A percentile compares a stretch with the other conserved stretches of the same genome.
phyloP scores from a whole-genome alignment of 1,284 basidiomycete species.

The Melampsora occidentalis region DNA sequence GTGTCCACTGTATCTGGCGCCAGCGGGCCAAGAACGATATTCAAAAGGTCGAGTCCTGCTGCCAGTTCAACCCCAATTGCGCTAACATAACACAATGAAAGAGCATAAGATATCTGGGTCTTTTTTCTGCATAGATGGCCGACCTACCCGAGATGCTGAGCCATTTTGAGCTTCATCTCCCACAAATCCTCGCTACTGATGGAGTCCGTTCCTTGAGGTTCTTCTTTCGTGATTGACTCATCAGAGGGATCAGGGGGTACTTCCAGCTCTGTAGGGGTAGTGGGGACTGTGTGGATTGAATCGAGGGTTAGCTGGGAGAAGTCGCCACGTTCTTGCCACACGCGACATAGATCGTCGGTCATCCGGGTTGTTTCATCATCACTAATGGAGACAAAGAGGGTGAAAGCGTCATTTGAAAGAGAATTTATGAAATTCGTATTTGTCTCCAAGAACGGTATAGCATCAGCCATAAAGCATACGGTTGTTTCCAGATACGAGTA shows the following conservation, averaged over 20 bases:
- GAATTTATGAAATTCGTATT: background rate
- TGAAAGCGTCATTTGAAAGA: background rate
- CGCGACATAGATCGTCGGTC: slow-evolving; percentile 16
- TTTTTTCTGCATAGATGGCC: background rate
- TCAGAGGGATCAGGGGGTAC: background rate
- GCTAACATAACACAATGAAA: slow-evolving; percentile 9
- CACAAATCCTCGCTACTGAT: slow-evolving; percentile 33
- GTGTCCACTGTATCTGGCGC: slow-evolving; percentile 39
- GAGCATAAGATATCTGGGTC: background rate
- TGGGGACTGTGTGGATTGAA: slow-evolving; percentile 7
- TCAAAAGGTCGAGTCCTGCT: slow-evolving; percentile 40
- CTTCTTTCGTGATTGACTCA: background rate
- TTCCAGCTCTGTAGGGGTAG: slow-evolving; percentile 2
- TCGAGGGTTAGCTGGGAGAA: slow-evolving; percentile 41
- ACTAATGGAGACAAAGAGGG: background rate
- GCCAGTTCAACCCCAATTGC: slow-evolving; percentile 36
- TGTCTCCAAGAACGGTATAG: background rate
- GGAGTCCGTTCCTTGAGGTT: slow-evolving; percentile 2
- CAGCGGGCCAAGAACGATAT: slow-evolving; percentile 33
- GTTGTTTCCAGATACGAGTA: slow-evolving; percentile 32
- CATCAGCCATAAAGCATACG: background rate
- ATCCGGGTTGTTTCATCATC: slow-evolving; percentile 22
- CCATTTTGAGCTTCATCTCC: slow-evolving; percentile 43
- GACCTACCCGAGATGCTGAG: slow-evolving; percentile 27
- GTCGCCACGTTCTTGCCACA: slow-evolving; percentile 41